Evolutionary conservation across 2,329 filamentous ascomycete species (phyloP).

Genomic region (Cladosporium oxysporum): DNA sequence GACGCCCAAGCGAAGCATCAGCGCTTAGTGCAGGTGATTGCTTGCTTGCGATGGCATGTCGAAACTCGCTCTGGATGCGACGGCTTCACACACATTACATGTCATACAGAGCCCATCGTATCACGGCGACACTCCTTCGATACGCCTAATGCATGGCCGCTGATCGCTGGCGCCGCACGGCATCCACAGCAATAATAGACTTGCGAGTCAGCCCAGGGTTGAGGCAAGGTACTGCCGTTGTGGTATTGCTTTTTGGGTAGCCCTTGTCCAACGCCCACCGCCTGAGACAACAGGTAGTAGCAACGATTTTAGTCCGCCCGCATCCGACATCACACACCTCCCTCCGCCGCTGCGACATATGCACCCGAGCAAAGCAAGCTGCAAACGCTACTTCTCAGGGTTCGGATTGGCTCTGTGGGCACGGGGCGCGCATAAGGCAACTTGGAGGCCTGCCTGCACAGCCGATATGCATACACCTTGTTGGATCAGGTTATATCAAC

Average conservation of each 20-base stretch:
- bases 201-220: constrained; percentile 19
- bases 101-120: constrained; percentile 12
- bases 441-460: constrained; percentile 9
- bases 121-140: constrained; percentile 10
- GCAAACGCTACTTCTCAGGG: constrained; percentile 14
- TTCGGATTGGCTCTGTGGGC: constrained; percentile 2
- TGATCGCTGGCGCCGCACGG: constrained; percentile 19
- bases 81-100: constrained; percentile 11
- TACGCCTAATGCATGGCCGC: constrained; percentile 14
- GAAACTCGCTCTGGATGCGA: constrained; percentile 12
- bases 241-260: constrained; percentile 12
- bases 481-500: constrained; percentile 14
- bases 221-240: constrained; percentile 18
- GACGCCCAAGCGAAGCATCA: constrained; percentile 7
- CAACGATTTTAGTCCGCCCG: constrained; percentile 4
- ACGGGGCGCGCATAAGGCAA: constrained; percentile 13
- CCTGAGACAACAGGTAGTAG: constrained; percentile 13
- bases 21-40: constrained; percentile 16
- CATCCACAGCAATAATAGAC: constrained; percentile 17
- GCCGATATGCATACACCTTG: constrained; percentile 16
- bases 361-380: constrained; percentile 6
- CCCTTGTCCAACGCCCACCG: constrained; percentile 6
- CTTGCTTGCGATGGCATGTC: not conserved
- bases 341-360: not conserved
- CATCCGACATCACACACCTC: constrained; percentile 18